A percentile compares a stretch with the other conserved stretches of the same genome.
These are phyloP conservation scores for Candida tallmaniae DNA, from an alignment of 805 yeast genomes.

Conservation along the genomic window DNA sequence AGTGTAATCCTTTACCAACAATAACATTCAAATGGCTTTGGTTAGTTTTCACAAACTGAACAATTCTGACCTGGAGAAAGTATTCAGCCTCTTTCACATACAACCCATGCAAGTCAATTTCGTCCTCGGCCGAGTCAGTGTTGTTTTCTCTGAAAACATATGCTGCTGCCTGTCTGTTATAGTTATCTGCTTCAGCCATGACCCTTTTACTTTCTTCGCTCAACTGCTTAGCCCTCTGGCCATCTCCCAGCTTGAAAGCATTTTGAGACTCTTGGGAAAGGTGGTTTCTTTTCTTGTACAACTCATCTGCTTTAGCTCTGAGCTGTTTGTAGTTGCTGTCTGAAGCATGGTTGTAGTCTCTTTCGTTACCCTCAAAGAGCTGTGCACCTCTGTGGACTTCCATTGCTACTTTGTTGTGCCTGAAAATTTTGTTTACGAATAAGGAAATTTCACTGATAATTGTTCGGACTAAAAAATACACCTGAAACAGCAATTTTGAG, in stretches of 20 bases:
- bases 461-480: too few species aligned
- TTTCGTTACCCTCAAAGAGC: constrained; percentile 15
- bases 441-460: too few species aligned
- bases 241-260: constrained; percentile 75
- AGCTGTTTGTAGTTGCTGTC: constrained; percentile 60
- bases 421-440: too few species aligned
- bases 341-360: constrained; percentile 70
- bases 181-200: constrained; percentile 56
- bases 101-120: constrained; percentile 90
- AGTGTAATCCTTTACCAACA: constrained; percentile 91
- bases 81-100: constrained; percentile 85
- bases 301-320: constrained; percentile 64
- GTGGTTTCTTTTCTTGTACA: constrained; percentile 51
- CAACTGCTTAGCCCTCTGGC: constrained; percentile 63
- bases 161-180: constrained; percentile 80
- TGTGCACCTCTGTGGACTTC: constrained; percentile 12
- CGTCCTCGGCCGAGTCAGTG: constrained; percentile 77
- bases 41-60: constrained; percentile 53
- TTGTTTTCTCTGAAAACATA: constrained; percentile 86
- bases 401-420: too few species aligned
- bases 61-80: constrained; percentile 67
- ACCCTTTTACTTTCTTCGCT: constrained; percentile 66
- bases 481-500: too few species aligned
- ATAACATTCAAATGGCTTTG: constrained; percentile 71
- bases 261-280: constrained; percentile 65